Evolutionary conservation across 768 basidiomycete species (phyloP).

Genomic region (Podaxis pistillaris): DNA sequence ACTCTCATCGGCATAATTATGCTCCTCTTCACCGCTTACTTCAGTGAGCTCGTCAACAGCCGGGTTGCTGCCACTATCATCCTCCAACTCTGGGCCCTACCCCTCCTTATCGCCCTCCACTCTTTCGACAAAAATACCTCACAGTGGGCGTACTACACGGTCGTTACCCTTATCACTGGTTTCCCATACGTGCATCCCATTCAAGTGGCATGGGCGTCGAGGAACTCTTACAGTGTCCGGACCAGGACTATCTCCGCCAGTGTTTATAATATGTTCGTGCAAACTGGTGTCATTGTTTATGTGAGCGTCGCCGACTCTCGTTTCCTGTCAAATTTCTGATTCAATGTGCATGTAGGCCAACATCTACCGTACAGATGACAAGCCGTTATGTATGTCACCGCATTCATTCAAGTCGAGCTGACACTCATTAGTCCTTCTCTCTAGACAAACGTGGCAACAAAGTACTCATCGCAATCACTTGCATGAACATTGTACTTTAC

Average conservation of each 20-base stretch:
- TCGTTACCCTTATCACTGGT: slow-evolving; percentile 53
- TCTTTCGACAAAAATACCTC: slow-evolving; percentile 47
- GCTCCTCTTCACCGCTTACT: slow-evolving; percentile 45
- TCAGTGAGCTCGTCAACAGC: slow-evolving; percentile 56
- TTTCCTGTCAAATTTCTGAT: neutral
- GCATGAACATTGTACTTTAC: slow-evolving; percentile 54
- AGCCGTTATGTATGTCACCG: slow-evolving; percentile 36
- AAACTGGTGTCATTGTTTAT: slow-evolving; percentile 50
- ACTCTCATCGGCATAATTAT: slow-evolving; percentile 50
- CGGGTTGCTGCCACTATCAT: slow-evolving; percentile 52
- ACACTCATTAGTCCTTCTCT: neutral
- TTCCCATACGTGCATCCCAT: slow-evolving; percentile 52
- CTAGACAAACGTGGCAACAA: slow-evolving; percentile 61
- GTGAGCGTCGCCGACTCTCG: slow-evolving; percentile 25
- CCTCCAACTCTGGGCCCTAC: slow-evolving; percentile 61
- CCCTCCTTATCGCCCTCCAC: slow-evolving; percentile 55
- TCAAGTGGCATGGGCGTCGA: slow-evolving; percentile 57
- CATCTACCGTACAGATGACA: slow-evolving; percentile 54
- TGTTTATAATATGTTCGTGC: slow-evolving; percentile 67
- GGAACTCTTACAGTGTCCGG: slow-evolving; percentile 59
- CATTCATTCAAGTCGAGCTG: neutral
- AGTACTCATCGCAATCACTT: slow-evolving; percentile 51
- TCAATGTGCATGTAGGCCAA: slow-evolving; percentile 37
- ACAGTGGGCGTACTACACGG: slow-evolving; percentile 55
- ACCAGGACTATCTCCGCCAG: slow-evolving; percentile 48